Conservation (phyloP, 306 rosid genomes). For the Alnus rubra region DNA sequence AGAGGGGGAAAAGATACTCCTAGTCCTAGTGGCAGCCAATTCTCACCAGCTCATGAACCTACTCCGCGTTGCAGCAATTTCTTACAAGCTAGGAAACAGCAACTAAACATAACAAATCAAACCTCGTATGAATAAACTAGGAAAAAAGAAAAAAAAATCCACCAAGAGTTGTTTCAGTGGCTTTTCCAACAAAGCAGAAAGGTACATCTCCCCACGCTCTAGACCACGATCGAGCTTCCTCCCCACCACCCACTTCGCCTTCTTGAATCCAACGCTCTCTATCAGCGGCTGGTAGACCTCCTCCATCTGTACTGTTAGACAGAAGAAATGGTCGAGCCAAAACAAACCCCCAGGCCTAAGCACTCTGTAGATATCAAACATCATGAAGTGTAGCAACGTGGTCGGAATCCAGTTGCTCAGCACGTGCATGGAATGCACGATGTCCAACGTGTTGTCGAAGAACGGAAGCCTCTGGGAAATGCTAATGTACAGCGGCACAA, state of each 20-base stretch:
- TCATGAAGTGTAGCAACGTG: constrained; percentile 29
- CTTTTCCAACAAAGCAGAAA: constrained; percentile 52
- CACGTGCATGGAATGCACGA: constrained; percentile 55
- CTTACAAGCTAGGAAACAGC: not conserved
- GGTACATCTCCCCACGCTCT: constrained; percentile 38
- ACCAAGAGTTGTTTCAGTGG: constrained; percentile 39
- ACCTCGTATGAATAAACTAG: not conserved
- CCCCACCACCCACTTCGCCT: constrained; percentile 47
- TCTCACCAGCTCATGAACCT: no score
- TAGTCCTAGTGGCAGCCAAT: no score
- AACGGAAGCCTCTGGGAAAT: constrained; percentile 47
- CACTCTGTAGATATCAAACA: constrained; percentile 43
- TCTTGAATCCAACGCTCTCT: constrained; percentile 44
- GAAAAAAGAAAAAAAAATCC: not conserved
- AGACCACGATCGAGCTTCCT: constrained; percentile 46
- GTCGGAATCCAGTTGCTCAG: constrained; percentile 44
- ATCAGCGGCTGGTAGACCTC: constrained; percentile 42
- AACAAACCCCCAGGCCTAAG: constrained; percentile 53
- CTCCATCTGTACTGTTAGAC: constrained; percentile 38
- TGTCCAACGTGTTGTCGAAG: constrained; percentile 50
- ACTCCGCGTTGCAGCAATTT: not conserved
- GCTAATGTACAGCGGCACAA: constrained; percentile 43
- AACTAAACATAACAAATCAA: not conserved
- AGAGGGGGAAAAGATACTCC: no score
- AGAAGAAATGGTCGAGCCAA: constrained; percentile 57